phyloP scores from a whole-genome alignment of 2,329 filamentous ascomycete genomes.

The Metarhizium humberi region DNA sequence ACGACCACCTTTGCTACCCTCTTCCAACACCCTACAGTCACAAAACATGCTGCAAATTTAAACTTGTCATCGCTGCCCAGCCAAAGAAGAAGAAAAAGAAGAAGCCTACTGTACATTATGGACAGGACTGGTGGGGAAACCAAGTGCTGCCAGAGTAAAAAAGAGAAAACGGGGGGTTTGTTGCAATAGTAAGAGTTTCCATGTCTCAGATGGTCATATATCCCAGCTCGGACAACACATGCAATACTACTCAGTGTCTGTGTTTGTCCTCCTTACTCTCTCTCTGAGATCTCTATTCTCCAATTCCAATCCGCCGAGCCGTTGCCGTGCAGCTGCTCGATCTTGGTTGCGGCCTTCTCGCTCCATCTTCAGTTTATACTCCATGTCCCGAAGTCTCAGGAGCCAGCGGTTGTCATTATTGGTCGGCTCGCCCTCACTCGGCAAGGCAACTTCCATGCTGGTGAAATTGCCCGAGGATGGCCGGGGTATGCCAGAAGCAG shows the following conservation, averaged over 20 bases:
- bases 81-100: neutral
- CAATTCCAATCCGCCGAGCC: conserved; percentile 65
- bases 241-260: conserved; percentile 6
- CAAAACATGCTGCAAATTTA: neutral
- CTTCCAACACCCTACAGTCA: neutral
- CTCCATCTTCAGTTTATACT: conserved; percentile 82
- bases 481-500: conserved; percentile 16
- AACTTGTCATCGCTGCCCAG: neutral
- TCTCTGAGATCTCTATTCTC: conserved; percentile 64
- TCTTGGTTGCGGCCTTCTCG: conserved; percentile 79
- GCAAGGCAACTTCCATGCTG: conserved; percentile 19
- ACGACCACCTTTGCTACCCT: neutral
- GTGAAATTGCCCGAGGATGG: conserved; percentile 14
- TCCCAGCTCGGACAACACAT: conserved; percentile 1
- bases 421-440: conserved; percentile 14
- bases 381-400: conserved; percentile 75
- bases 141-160: neutral
- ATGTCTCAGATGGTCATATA: neutral
- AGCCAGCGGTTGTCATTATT: conserved; percentile 68
- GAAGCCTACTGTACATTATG: neutral
- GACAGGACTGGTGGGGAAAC: neutral
- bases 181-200: neutral
- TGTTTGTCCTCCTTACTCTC: conserved; percentile 39
- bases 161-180: neutral
- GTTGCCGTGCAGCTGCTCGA: conserved; percentile 69